Percentiles rank a stretch among this genome's conserved stretches.
Conservation (phyloP, 1,139 yeast species). For the Lodderomyces margitis region DNA sequence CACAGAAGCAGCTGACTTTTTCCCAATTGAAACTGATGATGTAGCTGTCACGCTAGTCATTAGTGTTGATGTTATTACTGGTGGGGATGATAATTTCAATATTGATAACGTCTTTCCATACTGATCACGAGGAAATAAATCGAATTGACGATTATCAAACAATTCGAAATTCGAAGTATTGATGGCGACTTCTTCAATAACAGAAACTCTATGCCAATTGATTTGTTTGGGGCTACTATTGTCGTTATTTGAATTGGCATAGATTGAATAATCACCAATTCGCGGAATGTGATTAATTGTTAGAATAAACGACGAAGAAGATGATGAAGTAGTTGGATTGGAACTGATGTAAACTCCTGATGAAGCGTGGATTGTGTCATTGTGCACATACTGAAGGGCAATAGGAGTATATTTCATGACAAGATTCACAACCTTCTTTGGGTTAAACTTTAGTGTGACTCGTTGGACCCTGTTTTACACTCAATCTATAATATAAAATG, state of each 20-base stretch:
- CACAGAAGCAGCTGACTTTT: not conserved
- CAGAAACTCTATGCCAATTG: constrained; percentile 6
- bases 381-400: constrained; percentile 24
- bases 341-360: constrained; percentile 31
- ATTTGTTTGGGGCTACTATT: not conserved
- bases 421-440: too few relatives aligned
- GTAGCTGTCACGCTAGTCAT: not conserved
- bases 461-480: too few relatives aligned
- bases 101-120: constrained; percentile 5
- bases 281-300: constrained; percentile 20
- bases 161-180: constrained; percentile 8
- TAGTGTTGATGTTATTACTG: not conserved
- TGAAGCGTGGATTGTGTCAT: constrained; percentile 17
- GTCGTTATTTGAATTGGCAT: constrained; percentile 17
- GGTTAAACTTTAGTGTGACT: too few relatives aligned
- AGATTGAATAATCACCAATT: constrained; percentile 17
- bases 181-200: not conserved
- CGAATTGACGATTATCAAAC: constrained; percentile 27
- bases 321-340: constrained; percentile 6
- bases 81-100: not conserved
- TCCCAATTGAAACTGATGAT: not conserved
- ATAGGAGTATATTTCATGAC: constrained; percentile 22
- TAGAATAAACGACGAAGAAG: constrained; percentile 12
- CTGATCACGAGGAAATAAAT: constrained; percentile 27
- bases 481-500: too few relatives aligned